Evolutionary conservation across 176 grass and related monocot genomes (phyloP), one percentile per base, ranked within the genome.

Genomic region (Triticum timopheevii): DNA sequence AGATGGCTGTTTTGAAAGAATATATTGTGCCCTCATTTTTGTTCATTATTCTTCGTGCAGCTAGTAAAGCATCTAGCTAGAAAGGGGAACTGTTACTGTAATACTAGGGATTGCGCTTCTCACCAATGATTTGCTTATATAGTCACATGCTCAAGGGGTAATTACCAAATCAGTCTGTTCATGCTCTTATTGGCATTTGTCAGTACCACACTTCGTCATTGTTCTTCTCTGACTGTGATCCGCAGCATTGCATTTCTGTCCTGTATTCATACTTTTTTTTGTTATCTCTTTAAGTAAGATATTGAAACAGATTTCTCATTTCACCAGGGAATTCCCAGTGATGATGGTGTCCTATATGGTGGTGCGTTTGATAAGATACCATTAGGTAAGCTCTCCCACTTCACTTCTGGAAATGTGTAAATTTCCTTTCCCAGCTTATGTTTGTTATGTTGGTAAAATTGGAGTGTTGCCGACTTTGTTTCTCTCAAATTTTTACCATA

Each of bases 261-360:
- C 65, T 69, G 39, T 83, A 78, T 44, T 20, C 80, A 19, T 54
- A 54, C 44, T n/a, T 15, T 27, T 66, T 73, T 78, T 13, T 5
- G 19, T 83, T 68, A 17, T 61, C 1, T 71, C 9, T 49, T 83
- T 83, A 65, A 67, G 82, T 83, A 65, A 67, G 42, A 65, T 65
- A 36, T 47, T 61, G 4, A 49, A 70, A n/a, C 13, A 38, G 34
- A 0, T n/a, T 73, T 58, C 61, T 39, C 77, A 45, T 62, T 81
- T 86, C 10, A 70, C 50, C 61, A 92, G 83, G 80, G 69, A 79
- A 86, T 83, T 86, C 80, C 30, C 16, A 61, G 79, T 76, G 90
- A 89, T 13, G 73, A 89, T 69, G 90, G 74, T 59, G 36, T n/a
- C 35, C 40, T 89, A 52, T 89, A 84, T 84, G 45, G 73, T 81